Conservation (phyloP, 805 yeast genomes). For the Nakazawaea wickerhamii region DNA sequence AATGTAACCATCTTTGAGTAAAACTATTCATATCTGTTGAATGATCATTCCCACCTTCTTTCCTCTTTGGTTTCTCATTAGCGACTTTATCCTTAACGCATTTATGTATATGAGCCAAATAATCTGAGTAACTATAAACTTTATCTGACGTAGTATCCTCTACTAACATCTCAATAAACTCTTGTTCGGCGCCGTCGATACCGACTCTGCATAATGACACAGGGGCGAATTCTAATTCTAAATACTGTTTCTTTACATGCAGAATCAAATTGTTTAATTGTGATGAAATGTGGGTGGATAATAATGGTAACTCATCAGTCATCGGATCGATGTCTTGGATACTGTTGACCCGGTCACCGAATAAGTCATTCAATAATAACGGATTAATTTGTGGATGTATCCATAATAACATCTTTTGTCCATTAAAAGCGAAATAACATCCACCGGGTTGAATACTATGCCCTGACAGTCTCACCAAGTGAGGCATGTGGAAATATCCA, state of each 20-base stretch:
- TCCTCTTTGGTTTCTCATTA: slow-evolving; percentile 26
- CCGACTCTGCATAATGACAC: slow-evolving; percentile 62
- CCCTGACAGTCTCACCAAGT: slow-evolving; percentile 38
- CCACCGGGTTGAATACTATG: slow-evolving; percentile 54
- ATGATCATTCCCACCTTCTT: background rate
- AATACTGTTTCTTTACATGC: slow-evolving; percentile 41
- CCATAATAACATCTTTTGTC: slow-evolving; percentile 54
- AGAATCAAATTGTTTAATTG: slow-evolving; percentile 61
- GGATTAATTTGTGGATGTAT: slow-evolving; percentile 66
- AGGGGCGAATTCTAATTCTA: slow-evolving; percentile 36
- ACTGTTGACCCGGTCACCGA: slow-evolving; percentile 49
- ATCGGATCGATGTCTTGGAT: slow-evolving; percentile 42
- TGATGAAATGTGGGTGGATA: slow-evolving; percentile 61
- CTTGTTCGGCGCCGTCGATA: slow-evolving; percentile 52
- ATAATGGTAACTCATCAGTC: slow-evolving; percentile 57
- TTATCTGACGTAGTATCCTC: slow-evolving; percentile 65
- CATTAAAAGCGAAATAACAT: slow-evolving; percentile 72
- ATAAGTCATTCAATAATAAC: slow-evolving; percentile 63
- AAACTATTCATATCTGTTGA: slow-evolving; percentile 3
- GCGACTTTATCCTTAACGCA: slow-evolving; percentile 49
- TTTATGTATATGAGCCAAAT: slow-evolving; percentile 62
- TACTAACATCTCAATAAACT: slow-evolving; percentile 54
- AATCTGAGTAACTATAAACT: slow-evolving; percentile 58
- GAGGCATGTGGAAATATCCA: slow-evolving; percentile 45
- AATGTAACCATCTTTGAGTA: slow-evolving; percentile 10